Percentiles rank a stretch among this genome's conserved stretches.
These are phyloP conservation scores for Eucalyptus victrix DNA, from an alignment of 345 rosid genomes.

Conservation along the genomic window DNA sequence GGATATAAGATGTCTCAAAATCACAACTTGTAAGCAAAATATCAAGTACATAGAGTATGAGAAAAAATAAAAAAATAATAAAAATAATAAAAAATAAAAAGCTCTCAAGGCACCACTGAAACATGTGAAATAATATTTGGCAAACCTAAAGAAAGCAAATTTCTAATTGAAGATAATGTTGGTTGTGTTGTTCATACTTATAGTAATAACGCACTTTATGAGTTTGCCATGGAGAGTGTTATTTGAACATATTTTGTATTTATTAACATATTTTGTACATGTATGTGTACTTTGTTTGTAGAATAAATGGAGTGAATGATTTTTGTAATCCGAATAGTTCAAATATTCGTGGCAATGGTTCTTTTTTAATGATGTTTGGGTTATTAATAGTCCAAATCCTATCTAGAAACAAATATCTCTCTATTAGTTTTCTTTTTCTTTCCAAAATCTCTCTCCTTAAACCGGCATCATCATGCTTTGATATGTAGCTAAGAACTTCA, in stretches of 20 bases:
- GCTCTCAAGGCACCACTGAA: not conserved
- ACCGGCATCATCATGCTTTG: not conserved
- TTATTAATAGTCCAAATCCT: too few relatives aligned
- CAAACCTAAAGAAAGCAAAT: not conserved
- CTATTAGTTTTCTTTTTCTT: too few relatives aligned
- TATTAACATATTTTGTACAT: not conserved
- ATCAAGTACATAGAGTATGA: too few relatives aligned
- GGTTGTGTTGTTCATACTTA: too few relatives aligned
- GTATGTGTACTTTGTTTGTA: not conserved
- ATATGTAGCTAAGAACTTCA: not conserved
- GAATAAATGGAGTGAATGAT: not conserved
- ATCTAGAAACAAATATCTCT: not conserved
- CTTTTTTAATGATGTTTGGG: not conserved
- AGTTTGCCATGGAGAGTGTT: not conserved
- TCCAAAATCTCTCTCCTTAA: not conserved
- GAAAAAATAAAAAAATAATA: too few relatives aligned
- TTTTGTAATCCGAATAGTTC: not conserved
- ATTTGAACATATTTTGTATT: too few relatives aligned
- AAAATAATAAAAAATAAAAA: too few relatives aligned
- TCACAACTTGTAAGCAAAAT: too few relatives aligned
- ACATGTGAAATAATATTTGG: not conserved
- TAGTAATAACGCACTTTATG: not conserved
- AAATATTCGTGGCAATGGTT: not conserved
- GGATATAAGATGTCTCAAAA: too few relatives aligned
- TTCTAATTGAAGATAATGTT: not conserved